Percentiles rank a stretch among this genome's conserved stretches.
These are phyloP conservation scores for Xylaria sp. DNA, from an alignment of 2,329 filamentous ascomycete genomes.

Conservation along the genomic window DNA sequence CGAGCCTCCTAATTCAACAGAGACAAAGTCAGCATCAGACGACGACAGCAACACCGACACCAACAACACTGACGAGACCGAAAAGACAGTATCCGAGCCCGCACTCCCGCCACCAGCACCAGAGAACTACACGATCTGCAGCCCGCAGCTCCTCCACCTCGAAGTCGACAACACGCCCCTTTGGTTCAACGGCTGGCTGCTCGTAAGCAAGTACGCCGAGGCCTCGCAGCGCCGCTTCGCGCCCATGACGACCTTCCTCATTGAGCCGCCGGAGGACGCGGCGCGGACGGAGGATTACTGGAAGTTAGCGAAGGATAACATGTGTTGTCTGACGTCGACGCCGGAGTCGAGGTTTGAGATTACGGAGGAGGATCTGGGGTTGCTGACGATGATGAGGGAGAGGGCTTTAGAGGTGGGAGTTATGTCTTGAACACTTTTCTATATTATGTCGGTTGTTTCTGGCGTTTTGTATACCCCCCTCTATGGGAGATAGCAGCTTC, in stretches of 20 bases:
- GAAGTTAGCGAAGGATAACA: conserved; percentile 31
- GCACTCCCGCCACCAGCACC: neutral
- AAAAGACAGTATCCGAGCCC: no score
- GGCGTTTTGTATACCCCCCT: no score
- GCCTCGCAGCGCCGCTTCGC: conserved; percentile 33
- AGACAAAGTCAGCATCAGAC: neutral
- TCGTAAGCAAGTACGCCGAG: conserved; percentile 39
- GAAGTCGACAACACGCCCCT: conserved; percentile 37
- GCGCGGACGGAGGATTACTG: conserved; percentile 23
- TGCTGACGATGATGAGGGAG: conserved; percentile 31
- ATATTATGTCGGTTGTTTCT: no score
- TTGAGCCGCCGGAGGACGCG: conserved; percentile 27
- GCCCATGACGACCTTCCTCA: conserved; percentile 34
- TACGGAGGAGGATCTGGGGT: conserved; percentile 23
- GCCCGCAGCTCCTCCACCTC: conserved; percentile 42
- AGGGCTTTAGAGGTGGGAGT: conserved; percentile 18
- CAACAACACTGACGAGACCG: neutral
- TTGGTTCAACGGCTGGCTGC: conserved; percentile 44
- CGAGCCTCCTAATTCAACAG: conserved; percentile 12
- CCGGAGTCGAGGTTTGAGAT: conserved; percentile 24
- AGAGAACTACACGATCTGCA: conserved; percentile 36
- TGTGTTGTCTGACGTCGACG: conserved; percentile 33
- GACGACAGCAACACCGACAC: neutral
- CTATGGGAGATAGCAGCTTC: no score
- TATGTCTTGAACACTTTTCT: neutral